Evolutionary conservation across 768 basidiomycete species (phyloP).

Genomic region (Suillus discolor): DNA sequence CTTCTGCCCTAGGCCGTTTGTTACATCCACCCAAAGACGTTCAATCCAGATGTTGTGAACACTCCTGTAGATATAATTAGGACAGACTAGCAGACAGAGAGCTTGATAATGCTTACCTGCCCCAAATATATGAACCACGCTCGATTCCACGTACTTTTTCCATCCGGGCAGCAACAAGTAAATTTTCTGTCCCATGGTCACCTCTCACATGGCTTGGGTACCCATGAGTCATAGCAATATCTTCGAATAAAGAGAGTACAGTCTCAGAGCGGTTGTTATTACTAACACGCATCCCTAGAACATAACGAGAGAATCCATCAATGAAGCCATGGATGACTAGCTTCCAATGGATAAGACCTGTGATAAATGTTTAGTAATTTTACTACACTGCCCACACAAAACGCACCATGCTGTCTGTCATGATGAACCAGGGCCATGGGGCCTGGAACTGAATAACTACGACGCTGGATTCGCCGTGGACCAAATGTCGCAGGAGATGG

Average conservation of each 20-base stretch:
- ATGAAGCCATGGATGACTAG: constrained; percentile 30
- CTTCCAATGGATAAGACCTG: constrained; percentile 29
- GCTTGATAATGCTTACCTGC: constrained; percentile 23
- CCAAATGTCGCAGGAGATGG: constrained; percentile 1
- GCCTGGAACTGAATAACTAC: background rate
- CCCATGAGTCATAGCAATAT: constrained; percentile 25
- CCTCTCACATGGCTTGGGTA: constrained; percentile 35
- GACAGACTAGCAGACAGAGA: background rate
- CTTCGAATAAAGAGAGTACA: constrained; percentile 18
- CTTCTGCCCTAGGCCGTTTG: constrained; percentile 35
- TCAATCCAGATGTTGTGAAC: constrained; percentile 41
- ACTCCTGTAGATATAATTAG: constrained; percentile 14
- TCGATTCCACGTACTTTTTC: constrained; percentile 16
- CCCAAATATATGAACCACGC: constrained; percentile 41
- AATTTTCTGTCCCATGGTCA: constrained; percentile 20
- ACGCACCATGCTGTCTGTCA: constrained; percentile 2
- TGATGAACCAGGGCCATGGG: background rate
- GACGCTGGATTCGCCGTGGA: background rate
- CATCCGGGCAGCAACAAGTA: constrained; percentile 32
- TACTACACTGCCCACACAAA: background rate
- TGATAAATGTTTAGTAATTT: constrained; percentile 8
- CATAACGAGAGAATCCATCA: constrained; percentile 28
- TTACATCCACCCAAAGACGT: constrained; percentile 46
- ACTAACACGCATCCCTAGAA: constrained; percentile 36
- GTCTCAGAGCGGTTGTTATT: constrained; percentile 36